phyloP scores from a whole-genome alignment of 192 early-diverging fungal genomes.

The Haplosporangium gracile region DNA sequence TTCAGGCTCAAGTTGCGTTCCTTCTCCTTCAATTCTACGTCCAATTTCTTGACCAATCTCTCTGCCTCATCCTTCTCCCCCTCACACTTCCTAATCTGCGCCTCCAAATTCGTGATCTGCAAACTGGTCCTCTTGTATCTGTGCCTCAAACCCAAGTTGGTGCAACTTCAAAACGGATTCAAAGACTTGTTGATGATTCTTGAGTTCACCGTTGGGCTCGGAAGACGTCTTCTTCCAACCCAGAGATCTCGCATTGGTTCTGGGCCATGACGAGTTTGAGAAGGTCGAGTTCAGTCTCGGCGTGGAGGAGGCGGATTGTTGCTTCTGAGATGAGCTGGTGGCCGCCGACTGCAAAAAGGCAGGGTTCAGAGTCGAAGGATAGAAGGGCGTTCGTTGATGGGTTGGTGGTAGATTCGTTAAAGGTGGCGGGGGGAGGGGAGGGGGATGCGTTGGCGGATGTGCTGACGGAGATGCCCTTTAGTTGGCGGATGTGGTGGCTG shows the following conservation, averaged over 20 bases:
- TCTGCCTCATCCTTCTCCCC: background rate
- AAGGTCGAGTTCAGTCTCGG: conserved; percentile 34
- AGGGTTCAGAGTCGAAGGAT: background rate
- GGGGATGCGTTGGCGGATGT: background rate
- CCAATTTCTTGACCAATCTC: background rate
- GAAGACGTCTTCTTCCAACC: conserved; percentile 38
- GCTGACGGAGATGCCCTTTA: background rate
- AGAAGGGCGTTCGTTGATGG: background rate
- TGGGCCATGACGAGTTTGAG: conserved; percentile 46
- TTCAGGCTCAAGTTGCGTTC: background rate
- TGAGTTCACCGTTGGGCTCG: conserved; percentile 22
- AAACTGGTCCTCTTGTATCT: conserved; percentile 21
- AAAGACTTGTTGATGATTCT: conserved; percentile 23
- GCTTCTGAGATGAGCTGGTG: conserved; percentile 14
- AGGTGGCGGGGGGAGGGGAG: background rate
- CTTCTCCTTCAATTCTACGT: background rate
- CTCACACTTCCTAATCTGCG: background rate
- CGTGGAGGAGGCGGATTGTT: conserved; percentile 26
- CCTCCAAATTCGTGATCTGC: conserved; percentile 1
- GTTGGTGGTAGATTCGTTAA: background rate
- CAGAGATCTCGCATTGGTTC: conserved; percentile 30
- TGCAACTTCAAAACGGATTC: conserved; percentile 15
- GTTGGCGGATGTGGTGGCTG: background rate
- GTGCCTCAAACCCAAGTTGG: conserved; percentile 6
- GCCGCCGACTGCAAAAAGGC: no score